Evolutionary conservation across 1,284 basidiomycete species (phyloP).

Genomic region (Apiotrichum montevideense): DNA sequence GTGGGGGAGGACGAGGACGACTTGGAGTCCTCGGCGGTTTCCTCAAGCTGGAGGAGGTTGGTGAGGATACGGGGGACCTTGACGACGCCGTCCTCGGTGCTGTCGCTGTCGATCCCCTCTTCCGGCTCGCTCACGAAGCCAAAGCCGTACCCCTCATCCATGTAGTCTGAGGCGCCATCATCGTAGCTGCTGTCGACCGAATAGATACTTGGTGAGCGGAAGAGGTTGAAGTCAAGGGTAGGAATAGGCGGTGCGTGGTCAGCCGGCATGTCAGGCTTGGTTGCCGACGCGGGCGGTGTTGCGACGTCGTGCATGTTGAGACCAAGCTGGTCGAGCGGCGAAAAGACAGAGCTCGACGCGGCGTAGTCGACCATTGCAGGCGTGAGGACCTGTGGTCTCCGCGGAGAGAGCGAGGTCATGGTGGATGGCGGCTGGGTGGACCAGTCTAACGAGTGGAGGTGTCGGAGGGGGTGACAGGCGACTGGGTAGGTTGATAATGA

Average conservation of each 20-base stretch:
- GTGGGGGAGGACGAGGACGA: slow-evolving; percentile 2
- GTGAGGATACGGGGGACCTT: not conserved
- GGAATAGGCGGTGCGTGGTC: slow-evolving; percentile 23
- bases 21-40: not conserved
- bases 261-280: slow-evolving; percentile 20
- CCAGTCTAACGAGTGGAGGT: too few relatives aligned
- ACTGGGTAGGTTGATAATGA: not conserved
- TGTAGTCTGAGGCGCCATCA: not conserved
- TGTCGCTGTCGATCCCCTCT: slow-evolving; percentile 4
- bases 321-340: slow-evolving; percentile 19
- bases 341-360: not conserved
- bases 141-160: not conserved
- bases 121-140: not conserved
- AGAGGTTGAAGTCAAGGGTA: slow-evolving; percentile 38
- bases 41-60: not conserved
- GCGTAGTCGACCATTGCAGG: slow-evolving; percentile 4
- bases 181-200: slow-evolving; percentile 27
- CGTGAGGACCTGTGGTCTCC: not conserved
- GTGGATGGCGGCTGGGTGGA: not conserved
- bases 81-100: slow-evolving; percentile 1
- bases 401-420: slow-evolving; percentile 7
- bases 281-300: slow-evolving; percentile 3
- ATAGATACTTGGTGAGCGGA: slow-evolving; percentile 34
- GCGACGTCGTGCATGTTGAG: not conserved
- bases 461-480: not conserved